A percentile compares a stretch with the other conserved stretches of the same genome.
Conservation (phyloP, 225 moss, liverwort and hornwort genomes). For the Polytrichum formosum region DNA sequence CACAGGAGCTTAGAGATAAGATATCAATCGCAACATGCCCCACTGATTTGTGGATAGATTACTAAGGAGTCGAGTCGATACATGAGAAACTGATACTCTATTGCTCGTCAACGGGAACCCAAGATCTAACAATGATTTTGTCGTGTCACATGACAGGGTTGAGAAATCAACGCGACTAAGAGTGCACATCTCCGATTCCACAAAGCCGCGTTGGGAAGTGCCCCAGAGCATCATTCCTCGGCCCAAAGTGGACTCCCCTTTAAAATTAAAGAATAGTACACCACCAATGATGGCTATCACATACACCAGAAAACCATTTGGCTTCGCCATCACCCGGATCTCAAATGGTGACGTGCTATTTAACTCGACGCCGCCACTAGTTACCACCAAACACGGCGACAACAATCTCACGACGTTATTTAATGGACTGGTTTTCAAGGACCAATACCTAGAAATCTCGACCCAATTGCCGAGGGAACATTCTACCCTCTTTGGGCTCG, state of each 20-base stretch:
- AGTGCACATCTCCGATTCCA: constrained; percentile 32
- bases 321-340: constrained; percentile 64
- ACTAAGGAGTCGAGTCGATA: no score
- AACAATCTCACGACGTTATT: constrained; percentile 8
- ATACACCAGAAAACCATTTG: constrained; percentile 64
- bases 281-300: constrained; percentile 27
- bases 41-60: no score
- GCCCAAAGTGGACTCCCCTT: neutral
- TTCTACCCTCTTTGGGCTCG: constrained; percentile 64
- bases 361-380: constrained; percentile 55
- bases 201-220: constrained; percentile 42
- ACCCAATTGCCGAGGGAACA: constrained; percentile 44
- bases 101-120: no score
- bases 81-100: no score
- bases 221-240: constrained; percentile 34
- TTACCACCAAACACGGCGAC: neutral
- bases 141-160: constrained; percentile 11
- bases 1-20: no score
- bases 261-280: constrained; percentile 1
- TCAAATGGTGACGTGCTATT: constrained; percentile 77
- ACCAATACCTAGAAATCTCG: constrained; percentile 81
- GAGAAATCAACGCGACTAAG: constrained; percentile 25
- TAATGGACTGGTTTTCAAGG: constrained; percentile 70
- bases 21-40: no score
- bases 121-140: neutral